Conservation (phyloP, 2,329 filamentous ascomycete species). For the Dryadomyces sulphureus region DNA sequence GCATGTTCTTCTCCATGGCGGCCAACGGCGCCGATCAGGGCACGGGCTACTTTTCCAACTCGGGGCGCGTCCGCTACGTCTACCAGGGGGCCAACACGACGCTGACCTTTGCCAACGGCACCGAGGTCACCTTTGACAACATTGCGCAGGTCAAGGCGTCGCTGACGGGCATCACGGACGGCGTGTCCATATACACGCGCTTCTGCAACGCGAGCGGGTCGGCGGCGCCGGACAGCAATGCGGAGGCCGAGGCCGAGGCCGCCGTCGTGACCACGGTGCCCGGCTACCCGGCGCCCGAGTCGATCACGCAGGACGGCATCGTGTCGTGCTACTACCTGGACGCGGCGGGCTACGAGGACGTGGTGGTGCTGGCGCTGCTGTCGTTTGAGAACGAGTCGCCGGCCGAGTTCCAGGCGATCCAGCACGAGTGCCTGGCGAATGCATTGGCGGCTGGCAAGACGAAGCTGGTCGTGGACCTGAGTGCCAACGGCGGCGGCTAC, state of each 20-base stretch:
- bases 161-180: constrained; percentile 17
- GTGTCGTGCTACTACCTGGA: constrained; percentile 21
- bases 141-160: constrained; percentile 16
- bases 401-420: constrained; percentile 19
- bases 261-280: not conserved
- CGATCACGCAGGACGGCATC: constrained; percentile 14
- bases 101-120: constrained; percentile 23
- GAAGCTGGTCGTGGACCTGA: constrained; percentile 44
- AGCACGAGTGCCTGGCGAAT: constrained; percentile 20
- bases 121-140: constrained; percentile 17
- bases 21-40: constrained; percentile 8
- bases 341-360: constrained; percentile 16
- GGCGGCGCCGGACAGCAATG: not conserved
- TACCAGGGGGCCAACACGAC: constrained; percentile 20
- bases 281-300: constrained; percentile 17
- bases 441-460: constrained; percentile 33
- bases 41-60: constrained; percentile 17
- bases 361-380: constrained; percentile 18
- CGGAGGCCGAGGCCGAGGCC: not conserved
- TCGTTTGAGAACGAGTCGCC: constrained; percentile 14
- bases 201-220: constrained; percentile 16
- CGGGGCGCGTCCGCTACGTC: constrained; percentile 17
- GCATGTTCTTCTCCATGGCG: constrained; percentile 20
- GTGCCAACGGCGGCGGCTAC: constrained; percentile 42
- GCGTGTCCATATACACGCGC: constrained; percentile 18